These are phyloP conservation scores for Dalbergia cultrata DNA, from an alignment of 306 rosid species.

Conservation along the genomic window DNA sequence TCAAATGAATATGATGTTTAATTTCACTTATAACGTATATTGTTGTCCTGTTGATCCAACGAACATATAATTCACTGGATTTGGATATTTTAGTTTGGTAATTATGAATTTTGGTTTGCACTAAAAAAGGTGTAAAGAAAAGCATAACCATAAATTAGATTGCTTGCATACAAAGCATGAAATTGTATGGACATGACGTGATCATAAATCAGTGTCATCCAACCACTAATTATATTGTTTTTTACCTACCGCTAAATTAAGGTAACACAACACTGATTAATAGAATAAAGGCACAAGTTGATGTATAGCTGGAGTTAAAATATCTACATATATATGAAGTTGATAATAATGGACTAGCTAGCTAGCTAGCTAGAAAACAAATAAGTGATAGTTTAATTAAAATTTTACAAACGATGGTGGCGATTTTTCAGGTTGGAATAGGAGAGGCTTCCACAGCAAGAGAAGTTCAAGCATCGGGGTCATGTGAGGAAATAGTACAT, in stretches of 20 bases:
- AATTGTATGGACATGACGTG: conserved; percentile 46
- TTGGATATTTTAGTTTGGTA: background rate
- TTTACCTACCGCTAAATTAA: conserved; percentile 38
- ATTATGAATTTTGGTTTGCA: background rate
- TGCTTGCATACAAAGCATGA: conserved; percentile 66
- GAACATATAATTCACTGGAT: background rate
- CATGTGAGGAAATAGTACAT: conserved; percentile 64
- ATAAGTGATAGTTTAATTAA: background rate
- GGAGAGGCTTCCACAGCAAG: conserved; percentile 75
- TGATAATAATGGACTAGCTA: conserved; percentile 43
- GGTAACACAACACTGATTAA: background rate
- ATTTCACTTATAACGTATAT: conserved; percentile 15
- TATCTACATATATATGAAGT: background rate
- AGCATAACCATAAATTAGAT: background rate
- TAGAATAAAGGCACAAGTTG: background rate
- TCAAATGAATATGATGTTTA: conserved; percentile 23
- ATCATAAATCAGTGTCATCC: conserved; percentile 49
- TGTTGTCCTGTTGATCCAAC: conserved; percentile 3
- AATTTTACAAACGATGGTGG: background rate
- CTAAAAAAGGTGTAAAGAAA: background rate
- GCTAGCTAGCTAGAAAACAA: conserved; percentile 12
- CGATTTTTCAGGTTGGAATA: conserved; percentile 65
- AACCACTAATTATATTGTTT: conserved; percentile 42
- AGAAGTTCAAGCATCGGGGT: conserved; percentile 52
- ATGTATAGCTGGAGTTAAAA: background rate